These are phyloP conservation scores for Mollisiaceae sp. DNA, from an alignment of 2,329 filamentous ascomycete genomes.

Conservation along the genomic window DNA sequence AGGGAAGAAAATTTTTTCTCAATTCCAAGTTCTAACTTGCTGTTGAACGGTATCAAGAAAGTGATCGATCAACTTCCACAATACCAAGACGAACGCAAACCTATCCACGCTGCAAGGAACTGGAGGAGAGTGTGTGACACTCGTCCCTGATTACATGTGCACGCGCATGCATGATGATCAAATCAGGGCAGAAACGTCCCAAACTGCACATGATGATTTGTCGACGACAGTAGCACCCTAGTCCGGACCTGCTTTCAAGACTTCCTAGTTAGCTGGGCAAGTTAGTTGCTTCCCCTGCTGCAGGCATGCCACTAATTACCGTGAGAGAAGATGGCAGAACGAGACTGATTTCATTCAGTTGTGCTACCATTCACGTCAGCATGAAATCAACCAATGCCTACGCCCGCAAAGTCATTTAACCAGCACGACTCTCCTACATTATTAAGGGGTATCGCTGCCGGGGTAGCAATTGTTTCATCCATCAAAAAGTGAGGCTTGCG, in stretches of 20 bases:
- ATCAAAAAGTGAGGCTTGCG: neutral
- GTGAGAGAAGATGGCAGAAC: neutral
- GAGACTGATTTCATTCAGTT: neutral
- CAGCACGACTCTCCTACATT: neutral
- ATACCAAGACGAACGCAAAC: neutral
- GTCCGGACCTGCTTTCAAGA: too few relatives aligned
- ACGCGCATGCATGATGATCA: neutral
- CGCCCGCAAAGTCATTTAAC: neutral
- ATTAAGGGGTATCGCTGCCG: neutral
- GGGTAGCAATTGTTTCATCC: neutral
- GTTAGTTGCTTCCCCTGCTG: neutral
- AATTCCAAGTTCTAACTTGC: neutral
- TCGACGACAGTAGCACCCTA: too few relatives aligned
- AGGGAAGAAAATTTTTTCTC: constrained; percentile 4
- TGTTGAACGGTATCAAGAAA: neutral
- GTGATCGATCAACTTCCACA: neutral
- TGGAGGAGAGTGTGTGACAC: neutral
- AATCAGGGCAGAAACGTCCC: neutral
- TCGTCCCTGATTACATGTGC: too few relatives aligned
- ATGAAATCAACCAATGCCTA: neutral
- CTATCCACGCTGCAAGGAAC: constrained; percentile 1
- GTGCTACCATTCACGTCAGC: neutral
- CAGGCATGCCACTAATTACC: neutral
- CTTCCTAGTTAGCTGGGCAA: too few relatives aligned
- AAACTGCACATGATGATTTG: too few relatives aligned